phyloP scores from a whole-genome alignment of 495 filamentous ascomycete genomes.

The Pseudevernia furfuracea region DNA sequence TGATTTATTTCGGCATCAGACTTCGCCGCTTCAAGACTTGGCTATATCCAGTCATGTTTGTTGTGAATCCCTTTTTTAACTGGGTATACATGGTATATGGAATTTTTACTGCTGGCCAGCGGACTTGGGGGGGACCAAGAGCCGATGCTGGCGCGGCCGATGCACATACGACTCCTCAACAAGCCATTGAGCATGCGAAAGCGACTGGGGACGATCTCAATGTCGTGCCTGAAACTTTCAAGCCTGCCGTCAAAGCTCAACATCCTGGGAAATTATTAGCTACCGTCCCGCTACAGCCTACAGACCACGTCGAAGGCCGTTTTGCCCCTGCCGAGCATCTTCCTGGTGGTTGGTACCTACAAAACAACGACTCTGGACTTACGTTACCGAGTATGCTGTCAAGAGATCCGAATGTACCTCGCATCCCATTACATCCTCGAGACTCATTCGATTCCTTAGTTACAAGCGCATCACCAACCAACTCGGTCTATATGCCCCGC shows the following conservation, averaged over 20 bases:
- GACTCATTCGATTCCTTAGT: conserved; percentile 66
- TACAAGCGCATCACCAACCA: conserved; percentile 51
- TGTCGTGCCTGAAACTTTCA: conserved; percentile 84
- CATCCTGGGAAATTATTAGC: conserved; percentile 32
- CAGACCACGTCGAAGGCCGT: conserved; percentile 61
- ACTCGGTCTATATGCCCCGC: conserved; percentile 64
- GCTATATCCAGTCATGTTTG: conserved; percentile 94
- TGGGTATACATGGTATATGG: conserved; percentile 94
- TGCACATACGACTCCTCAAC: conserved; percentile 65
- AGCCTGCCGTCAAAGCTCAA: conserved; percentile 54
- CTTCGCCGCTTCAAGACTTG: conserved; percentile 85
- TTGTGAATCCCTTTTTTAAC: conserved; percentile 95
- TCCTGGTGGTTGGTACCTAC: conserved; percentile 48
- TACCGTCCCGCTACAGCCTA: conserved; percentile 58
- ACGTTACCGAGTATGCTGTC: conserved; percentile 35
- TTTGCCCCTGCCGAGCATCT: conserved; percentile 36
- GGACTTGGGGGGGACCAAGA: conserved; percentile 93
- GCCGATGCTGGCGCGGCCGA: conserved; percentile 87
- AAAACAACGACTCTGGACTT: conserved; percentile 33
- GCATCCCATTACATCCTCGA: conserved; percentile 48
- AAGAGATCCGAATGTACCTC: conserved; percentile 41
- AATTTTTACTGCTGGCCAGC: conserved; percentile 85
- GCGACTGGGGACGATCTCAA: conserved; percentile 84
- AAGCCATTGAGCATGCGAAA: conserved; percentile 75
- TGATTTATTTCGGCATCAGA: conserved; percentile 89